Base-by-base conservation (phyloP, 2,329 filamentous ascomycete species). In the Colletotrichum theobromicola region DNA sequence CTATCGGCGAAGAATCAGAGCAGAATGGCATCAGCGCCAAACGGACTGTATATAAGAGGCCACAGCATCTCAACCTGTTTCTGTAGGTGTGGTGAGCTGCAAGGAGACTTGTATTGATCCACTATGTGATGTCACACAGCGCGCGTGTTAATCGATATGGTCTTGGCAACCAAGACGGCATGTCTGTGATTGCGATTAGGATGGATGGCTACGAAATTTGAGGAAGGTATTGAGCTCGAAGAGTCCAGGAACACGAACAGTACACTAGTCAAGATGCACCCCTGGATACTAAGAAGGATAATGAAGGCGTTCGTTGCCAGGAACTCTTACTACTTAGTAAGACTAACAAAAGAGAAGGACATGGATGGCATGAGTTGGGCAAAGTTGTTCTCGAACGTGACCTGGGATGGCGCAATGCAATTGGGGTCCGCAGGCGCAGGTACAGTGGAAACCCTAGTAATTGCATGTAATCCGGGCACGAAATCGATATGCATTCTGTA, bases 1-100 rank as follows among this genome's bases (percentile, higher is more conserved):
- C n/a, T 18, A 18, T 42, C 4, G 35, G 35, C 37, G 12, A n/a
- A 46, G 10, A n/a, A 21, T n/a, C n/a, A n/a, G n/a, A n/a, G n/a
- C n/a, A n/a, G 1, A n/a, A 46, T 12, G 21, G 42, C n/a, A 0
- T 21, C 12, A 50, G 0, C 0, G n/a, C 42, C 10, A 21, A 21
- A 21, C 21, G 3, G 1, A n/a, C 7, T 50, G n/a, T 50, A 50
- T 50, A 50, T 24, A 50, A 50, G 42, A 50, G 3, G 42, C 6
- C 42, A 50, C 24, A 21, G 42, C 42, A 50, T 50, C 42, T 50
- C 42, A 50, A 13, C 42, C 42, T 50, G 42, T 21, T 50, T 50
- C n/a, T n/a, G n/a, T 50, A 13, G n/a, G 24, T 2, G 42, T 50
- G 42, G 42, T 50, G 42, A 50, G 12, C n/a, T 21, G 42, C 42